Percentiles rank a stretch among this genome's conserved stretches.
These are phyloP conservation scores for Pterulicium gracile DNA, from an alignment of 1,284 basidiomycete species.

Conservation along the genomic window DNA sequence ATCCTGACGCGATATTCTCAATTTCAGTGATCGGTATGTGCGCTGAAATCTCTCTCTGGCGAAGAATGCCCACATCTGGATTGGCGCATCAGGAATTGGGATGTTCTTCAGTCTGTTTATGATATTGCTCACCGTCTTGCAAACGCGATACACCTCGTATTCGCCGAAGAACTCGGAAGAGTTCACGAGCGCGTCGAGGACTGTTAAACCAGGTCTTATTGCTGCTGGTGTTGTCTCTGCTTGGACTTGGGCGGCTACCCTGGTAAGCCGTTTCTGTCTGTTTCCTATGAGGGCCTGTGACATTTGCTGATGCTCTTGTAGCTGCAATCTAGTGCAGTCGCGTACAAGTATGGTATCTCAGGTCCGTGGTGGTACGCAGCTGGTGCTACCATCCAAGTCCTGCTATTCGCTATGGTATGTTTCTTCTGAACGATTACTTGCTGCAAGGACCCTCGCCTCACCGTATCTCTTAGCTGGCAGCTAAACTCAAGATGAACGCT, in stretches of 20 bases:
- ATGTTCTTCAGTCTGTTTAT: slow-evolving; percentile 77
- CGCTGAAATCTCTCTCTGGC: background rate
- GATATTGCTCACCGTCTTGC: slow-evolving; percentile 57
- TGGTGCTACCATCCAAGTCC: slow-evolving; percentile 60
- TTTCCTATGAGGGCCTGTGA: background rate
- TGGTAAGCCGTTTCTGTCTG: slow-evolving; percentile 28
- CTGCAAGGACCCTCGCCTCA: slow-evolving; percentile 4
- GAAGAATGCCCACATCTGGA: background rate
- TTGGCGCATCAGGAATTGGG: slow-evolving; percentile 50
- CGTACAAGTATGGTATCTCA: slow-evolving; percentile 68
- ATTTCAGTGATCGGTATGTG: slow-evolving; percentile 36
- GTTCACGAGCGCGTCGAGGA: slow-evolving; percentile 74
- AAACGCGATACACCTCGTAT: slow-evolving; percentile 63
- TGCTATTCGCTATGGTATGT: slow-evolving; percentile 53
- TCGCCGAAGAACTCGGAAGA: slow-evolving; percentile 68
- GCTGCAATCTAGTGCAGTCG: slow-evolving; percentile 72
- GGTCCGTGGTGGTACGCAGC: slow-evolving; percentile 69
- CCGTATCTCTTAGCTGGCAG: slow-evolving; percentile 41
- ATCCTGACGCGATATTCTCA: slow-evolving; percentile 1
- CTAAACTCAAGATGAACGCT: slow-evolving; percentile 65
- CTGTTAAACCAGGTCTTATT: slow-evolving; percentile 82
- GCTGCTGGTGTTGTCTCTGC: slow-evolving; percentile 83
- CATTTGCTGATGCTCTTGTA: slow-evolving; percentile 17
- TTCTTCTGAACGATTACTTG: background rate
- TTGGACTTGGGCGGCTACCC: slow-evolving; percentile 76